A percentile compares a stretch with the other conserved stretches of the same genome.
phyloP scores from a whole-genome alignment of 2,329 filamentous ascomycete genomes.

The Didymella exigua region DNA sequence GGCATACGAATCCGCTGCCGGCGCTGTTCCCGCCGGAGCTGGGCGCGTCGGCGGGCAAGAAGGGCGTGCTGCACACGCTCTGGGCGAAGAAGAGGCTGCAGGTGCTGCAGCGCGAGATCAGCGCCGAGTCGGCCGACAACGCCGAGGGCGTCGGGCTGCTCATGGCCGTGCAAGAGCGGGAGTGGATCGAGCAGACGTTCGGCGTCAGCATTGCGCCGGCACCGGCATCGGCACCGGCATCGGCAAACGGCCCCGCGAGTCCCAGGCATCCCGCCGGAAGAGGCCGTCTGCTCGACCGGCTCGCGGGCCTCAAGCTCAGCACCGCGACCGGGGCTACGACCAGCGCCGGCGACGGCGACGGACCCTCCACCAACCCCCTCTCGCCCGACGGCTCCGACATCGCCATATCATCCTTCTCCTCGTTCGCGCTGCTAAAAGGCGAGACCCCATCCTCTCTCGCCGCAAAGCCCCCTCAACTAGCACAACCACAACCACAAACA shows the following conservation, averaged over 20 bases:
- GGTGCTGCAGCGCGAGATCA: constrained; percentile 78
- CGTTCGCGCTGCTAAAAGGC: constrained; percentile 64
- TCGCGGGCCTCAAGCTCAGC: constrained; percentile 77
- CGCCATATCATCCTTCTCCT: constrained; percentile 57
- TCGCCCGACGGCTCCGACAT: constrained; percentile 69
- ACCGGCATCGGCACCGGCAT: constrained; percentile 50
- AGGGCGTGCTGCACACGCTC: constrained; percentile 84
- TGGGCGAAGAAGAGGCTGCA: constrained; percentile 86
- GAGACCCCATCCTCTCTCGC: constrained; percentile 48
- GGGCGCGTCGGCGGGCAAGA: constrained; percentile 71
- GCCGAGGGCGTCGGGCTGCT: constrained; percentile 81
- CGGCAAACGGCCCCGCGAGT: constrained; percentile 62
- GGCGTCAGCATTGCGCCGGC: constrained; percentile 60
- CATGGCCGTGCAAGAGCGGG: constrained; percentile 81
- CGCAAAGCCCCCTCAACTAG: constrained; percentile 50
- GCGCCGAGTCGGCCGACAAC: constrained; percentile 72
- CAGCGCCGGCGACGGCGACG: too few relatives aligned
- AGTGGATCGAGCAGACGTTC: constrained; percentile 86
- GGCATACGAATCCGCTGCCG: constrained; percentile 78
- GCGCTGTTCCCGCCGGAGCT: constrained; percentile 84
- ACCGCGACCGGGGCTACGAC: constrained; percentile 76
- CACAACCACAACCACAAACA: constrained; percentile 27
- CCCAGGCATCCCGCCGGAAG: constrained; percentile 68
- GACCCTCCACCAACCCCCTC: constrained; percentile 54
- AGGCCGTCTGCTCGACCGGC: constrained; percentile 76